phyloP scores from a whole-genome alignment of 2,329 filamentous ascomycete species.

The Epichloe brachyelytri region DNA sequence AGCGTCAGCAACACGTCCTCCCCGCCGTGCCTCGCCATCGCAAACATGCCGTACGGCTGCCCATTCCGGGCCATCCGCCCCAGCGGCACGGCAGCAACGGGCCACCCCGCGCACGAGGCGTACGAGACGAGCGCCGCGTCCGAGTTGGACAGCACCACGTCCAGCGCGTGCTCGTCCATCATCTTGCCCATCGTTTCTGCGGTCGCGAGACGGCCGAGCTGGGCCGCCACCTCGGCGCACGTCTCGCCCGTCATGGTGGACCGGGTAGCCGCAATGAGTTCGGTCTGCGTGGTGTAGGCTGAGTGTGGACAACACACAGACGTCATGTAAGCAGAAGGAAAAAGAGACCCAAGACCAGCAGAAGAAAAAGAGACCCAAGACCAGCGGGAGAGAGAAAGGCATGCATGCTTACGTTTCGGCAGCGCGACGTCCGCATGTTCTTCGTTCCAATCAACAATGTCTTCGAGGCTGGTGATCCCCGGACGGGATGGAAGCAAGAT shows the following conservation, averaged over 20 bases:
- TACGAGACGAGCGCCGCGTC: background rate
- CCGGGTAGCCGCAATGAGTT: background rate
- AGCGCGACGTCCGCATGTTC: background rate
- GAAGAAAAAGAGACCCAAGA: no score
- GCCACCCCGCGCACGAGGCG: background rate
- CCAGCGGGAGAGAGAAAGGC: no score
- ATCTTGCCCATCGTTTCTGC: background rate
- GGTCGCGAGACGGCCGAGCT: background rate
- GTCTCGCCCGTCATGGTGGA: background rate
- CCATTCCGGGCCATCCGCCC: background rate
- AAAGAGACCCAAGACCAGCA: no score
- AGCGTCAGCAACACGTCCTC: constrained; percentile 1
- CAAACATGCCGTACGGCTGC: constrained; percentile 4
- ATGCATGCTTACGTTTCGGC: background rate
- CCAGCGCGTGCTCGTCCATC: background rate
- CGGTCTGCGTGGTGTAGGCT: background rate
- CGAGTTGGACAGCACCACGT: background rate
- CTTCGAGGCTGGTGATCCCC: background rate
- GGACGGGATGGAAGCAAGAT: background rate
- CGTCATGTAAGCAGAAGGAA: background rate
- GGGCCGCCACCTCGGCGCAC: background rate
- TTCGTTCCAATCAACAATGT: background rate
- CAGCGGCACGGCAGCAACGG: background rate
- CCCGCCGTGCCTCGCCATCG: background rate
- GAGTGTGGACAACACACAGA: no score